phyloP scores from a whole-genome alignment of 1,139 yeast genomes.

The Suhomyces atakaporum region DNA sequence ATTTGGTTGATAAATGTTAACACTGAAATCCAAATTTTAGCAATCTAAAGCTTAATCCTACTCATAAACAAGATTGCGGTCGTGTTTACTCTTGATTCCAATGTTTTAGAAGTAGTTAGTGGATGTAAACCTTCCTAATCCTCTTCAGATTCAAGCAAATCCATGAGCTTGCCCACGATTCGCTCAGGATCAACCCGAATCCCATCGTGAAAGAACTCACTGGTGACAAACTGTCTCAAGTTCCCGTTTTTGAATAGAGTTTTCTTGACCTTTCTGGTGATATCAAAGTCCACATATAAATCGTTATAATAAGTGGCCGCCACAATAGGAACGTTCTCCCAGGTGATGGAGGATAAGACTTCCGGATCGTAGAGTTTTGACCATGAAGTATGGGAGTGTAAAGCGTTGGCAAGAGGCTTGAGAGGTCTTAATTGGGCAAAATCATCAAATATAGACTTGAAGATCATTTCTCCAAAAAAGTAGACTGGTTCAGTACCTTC shows the following conservation, averaged over 20 bases:
- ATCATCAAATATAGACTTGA: conserved; percentile 51
- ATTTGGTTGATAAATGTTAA: no score
- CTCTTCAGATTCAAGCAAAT: conserved; percentile 43
- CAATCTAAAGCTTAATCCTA: no score
- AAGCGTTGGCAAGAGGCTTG: conserved; percentile 40
- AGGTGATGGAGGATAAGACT: conserved; percentile 27
- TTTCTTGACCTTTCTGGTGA: conserved; percentile 37
- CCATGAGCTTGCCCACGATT: conserved; percentile 44
- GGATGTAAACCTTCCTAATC: no score
- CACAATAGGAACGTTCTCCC: conserved; percentile 48
- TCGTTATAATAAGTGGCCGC: conserved; percentile 54
- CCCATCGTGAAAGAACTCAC: conserved; percentile 57
- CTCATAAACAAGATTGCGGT: no score
- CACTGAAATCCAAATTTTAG: no score
- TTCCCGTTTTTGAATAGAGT: conserved; percentile 35
- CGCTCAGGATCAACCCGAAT: conserved; percentile 43
- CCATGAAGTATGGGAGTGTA: conserved; percentile 48
- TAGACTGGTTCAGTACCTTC: conserved; percentile 29
- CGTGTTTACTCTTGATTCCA: no score
- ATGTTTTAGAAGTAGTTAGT: not conserved
- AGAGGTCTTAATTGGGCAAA: conserved; percentile 44
- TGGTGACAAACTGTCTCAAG: conserved; percentile 46
- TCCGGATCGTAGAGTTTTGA: conserved; percentile 40
- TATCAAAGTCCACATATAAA: conserved; percentile 54
- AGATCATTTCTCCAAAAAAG: conserved; percentile 63